Percentiles rank a stretch among this genome's conserved stretches.
These are phyloP conservation scores for Flammula alnicola DNA, from an alignment of 1,284 basidiomycete species.

Conservation along the genomic window DNA sequence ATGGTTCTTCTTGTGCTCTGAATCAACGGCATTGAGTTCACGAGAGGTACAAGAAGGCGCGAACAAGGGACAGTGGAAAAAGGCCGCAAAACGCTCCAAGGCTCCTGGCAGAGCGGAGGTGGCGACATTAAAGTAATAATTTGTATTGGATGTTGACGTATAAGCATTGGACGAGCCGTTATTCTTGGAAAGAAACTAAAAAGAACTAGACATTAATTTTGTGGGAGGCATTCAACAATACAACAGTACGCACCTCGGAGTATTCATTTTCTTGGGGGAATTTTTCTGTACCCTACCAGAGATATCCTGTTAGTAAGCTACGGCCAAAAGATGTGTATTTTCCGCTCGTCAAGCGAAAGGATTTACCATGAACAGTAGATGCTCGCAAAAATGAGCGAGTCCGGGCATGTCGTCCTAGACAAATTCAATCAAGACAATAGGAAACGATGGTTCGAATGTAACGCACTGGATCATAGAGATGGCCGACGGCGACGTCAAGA, in stretches of 20 bases:
- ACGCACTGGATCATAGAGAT: constrained; percentile 90
- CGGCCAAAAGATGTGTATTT: too few species aligned
- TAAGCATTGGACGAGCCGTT: constrained; percentile 94
- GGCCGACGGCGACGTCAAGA: constrained; percentile 94
- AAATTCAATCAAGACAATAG: constrained; percentile 6
- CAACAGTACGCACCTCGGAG: constrained; percentile 60
- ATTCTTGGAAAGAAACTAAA: constrained; percentile 86
- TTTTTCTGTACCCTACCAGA: constrained; percentile 71
- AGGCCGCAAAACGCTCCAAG: constrained; percentile 89
- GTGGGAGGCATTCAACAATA: background rate
- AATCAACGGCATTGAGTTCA: constrained; percentile 97
- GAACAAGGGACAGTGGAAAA: constrained; percentile 95
- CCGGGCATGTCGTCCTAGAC: constrained; percentile 83
- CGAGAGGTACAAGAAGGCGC: constrained; percentile 89
- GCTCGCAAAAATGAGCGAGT: constrained; percentile 93
- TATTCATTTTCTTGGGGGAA: constrained; percentile 95
- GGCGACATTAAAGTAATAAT: constrained; percentile 93
- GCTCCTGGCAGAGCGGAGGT: constrained; percentile 85
- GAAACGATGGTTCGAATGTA: constrained; percentile 9
- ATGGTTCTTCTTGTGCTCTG: constrained; percentile 98
- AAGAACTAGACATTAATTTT: background rate
- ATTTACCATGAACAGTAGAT: constrained; percentile 95
- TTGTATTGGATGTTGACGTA: constrained; percentile 93
- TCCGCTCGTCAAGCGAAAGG: too few species aligned
- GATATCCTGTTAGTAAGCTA: constrained; percentile 18